phyloP scores from a whole-genome alignment of 805 yeast species.

The Candida odintsovae region DNA sequence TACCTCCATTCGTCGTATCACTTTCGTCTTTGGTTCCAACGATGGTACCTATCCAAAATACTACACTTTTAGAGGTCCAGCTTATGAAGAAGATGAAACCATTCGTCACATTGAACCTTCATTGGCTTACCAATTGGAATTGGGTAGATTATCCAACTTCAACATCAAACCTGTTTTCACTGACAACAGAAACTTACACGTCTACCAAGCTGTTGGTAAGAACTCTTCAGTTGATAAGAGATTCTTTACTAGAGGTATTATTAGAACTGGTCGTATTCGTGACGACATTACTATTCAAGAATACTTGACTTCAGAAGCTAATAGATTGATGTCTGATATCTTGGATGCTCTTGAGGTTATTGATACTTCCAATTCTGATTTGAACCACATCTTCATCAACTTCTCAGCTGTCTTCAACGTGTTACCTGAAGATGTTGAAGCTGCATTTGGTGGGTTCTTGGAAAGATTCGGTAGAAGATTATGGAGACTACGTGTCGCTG shows the following conservation, averaged over 20 bases:
- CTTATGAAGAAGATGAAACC: conserved; percentile 79
- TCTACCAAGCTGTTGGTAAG: conserved; percentile 93
- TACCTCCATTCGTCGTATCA: conserved; percentile 83
- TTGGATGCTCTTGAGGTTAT: conserved; percentile 91
- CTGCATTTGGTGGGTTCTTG: conserved; percentile 95
- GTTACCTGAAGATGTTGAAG: conserved; percentile 92
- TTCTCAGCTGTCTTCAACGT: conserved; percentile 94
- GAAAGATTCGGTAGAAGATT: conserved; percentile 96
- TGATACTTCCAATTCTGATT: conserved; percentile 90
- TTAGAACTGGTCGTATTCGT: conserved; percentile 90
- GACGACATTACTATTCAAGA: conserved; percentile 92
- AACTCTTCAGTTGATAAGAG: conserved; percentile 91
- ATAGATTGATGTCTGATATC: conserved; percentile 92
- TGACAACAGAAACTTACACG: conserved; percentile 96
- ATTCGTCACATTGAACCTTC: conserved; percentile 99
- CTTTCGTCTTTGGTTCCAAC: conserved; percentile 80
- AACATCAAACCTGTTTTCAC: conserved; percentile 92
- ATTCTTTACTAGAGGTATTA: conserved; percentile 94
- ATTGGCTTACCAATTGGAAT: conserved; percentile 92
- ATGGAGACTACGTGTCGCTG: conserved; percentile 94
- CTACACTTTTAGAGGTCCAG: conserved; percentile 90
- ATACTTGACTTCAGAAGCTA: conserved; percentile 93
- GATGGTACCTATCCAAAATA: conserved; percentile 91
- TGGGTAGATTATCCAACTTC: conserved; percentile 91
- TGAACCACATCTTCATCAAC: conserved; percentile 95